Evolutionary conservation across 768 basidiomycete genomes (phyloP).

Genomic region (Lentinula aciculospora): DNA sequence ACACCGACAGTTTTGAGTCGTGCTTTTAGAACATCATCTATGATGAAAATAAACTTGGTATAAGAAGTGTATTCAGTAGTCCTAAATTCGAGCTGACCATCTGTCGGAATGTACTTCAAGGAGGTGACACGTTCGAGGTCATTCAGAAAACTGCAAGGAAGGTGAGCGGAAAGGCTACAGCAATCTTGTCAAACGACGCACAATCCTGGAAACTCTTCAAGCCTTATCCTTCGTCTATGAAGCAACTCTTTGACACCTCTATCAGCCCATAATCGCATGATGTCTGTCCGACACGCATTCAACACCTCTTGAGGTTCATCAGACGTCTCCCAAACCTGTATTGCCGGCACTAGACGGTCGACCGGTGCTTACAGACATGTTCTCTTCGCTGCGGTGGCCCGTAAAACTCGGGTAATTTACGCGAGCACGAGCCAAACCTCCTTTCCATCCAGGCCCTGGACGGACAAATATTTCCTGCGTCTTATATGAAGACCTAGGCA

Average conservation of each 20-base stretch:
- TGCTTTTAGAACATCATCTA: constrained; percentile 74
- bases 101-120: constrained; percentile 58
- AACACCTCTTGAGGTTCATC: constrained; percentile 60
- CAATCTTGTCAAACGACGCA: constrained; percentile 30
- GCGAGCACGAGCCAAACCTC: constrained; percentile 42
- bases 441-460: constrained; percentile 64
- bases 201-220: constrained; percentile 76
- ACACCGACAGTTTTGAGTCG: constrained; percentile 75
- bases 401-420: constrained; percentile 22
- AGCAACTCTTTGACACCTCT: constrained; percentile 51
- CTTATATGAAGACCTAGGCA: constrained; percentile 12
- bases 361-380: constrained; percentile 13
- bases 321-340: constrained; percentile 38
- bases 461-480: constrained; percentile 56
- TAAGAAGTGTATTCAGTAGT: background rate
- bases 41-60: background rate
- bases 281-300: constrained; percentile 54
- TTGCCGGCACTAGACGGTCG: constrained; percentile 40
- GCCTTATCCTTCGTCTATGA: constrained; percentile 48
- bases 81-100: constrained; percentile 37
- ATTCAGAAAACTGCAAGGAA: constrained; percentile 55
- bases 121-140: constrained; percentile 62
- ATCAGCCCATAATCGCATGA: constrained; percentile 66
- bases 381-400: constrained; percentile 3
- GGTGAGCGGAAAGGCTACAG: background rate